Conservation (phyloP, 148 eudicot species). For the Hydrangea macrophylla region DNA sequence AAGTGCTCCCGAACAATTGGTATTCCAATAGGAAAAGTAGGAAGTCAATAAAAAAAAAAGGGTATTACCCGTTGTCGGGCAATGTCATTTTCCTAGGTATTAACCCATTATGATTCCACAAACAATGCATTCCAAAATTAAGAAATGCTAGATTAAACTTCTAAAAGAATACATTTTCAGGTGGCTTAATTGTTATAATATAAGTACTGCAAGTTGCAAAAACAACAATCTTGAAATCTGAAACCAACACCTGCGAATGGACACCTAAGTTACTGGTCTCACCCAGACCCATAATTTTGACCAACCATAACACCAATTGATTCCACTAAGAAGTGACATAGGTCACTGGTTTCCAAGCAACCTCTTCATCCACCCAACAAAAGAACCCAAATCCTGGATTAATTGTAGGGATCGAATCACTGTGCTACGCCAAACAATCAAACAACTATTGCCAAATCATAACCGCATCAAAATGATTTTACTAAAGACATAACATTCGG, state of each 20-base stretch:
- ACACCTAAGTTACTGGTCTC: too few species aligned
- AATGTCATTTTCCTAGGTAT: not conserved
- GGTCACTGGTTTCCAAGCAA: not conserved
- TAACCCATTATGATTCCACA: not conserved
- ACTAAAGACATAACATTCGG: conserved; percentile 9
- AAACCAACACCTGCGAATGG: too few species aligned
- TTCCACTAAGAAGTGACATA: not conserved
- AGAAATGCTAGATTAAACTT: not conserved
- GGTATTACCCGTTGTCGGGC: too few species aligned
- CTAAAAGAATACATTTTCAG: not conserved
- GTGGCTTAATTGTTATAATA: not conserved
- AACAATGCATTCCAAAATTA: not conserved
- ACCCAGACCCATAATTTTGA: not conserved
- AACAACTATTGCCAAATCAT: not conserved
- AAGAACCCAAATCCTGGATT: not conserved
- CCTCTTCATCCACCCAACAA: not conserved
- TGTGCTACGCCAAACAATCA: not conserved
- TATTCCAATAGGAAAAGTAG: too few species aligned
- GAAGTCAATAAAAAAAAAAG: not conserved
- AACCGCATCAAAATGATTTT: not conserved
- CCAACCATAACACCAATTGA: not conserved
- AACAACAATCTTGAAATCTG: too few species aligned
- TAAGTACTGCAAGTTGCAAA: too few species aligned
- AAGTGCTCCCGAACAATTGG: not conserved
- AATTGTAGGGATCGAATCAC: not conserved